Conservation (phyloP, 179 eudicot genomes). For the Pouteria campechiana region DNA sequence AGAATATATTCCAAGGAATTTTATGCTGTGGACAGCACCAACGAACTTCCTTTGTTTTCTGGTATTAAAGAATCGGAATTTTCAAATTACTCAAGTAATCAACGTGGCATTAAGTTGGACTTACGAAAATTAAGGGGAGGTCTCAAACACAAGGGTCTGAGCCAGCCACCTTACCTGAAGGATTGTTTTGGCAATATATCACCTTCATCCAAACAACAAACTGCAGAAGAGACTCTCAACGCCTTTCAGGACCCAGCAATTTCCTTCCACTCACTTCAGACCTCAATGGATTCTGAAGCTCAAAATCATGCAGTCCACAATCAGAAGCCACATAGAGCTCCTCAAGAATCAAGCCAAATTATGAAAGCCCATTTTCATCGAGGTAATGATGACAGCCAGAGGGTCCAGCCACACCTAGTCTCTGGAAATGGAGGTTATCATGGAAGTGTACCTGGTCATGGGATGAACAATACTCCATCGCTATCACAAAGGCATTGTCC, state of each 20-base stretch:
- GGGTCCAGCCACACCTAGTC: slow-evolving; percentile 22
- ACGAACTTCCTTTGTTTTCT: slow-evolving; percentile 5
- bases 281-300: slow-evolving; percentile 3
- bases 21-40: background rate
- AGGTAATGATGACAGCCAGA: slow-evolving; percentile 35
- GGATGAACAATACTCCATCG: slow-evolving; percentile 43
- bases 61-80: slow-evolving; percentile 10
- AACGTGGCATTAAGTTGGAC: slow-evolving; percentile 31
- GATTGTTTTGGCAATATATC: slow-evolving; percentile 16
- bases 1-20: slow-evolving; percentile 4
- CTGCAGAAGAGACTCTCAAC: slow-evolving; percentile 15
- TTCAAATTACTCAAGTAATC: slow-evolving; percentile 17
- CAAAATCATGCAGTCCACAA: slow-evolving; percentile 7
- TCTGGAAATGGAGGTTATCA: slow-evolving; percentile 11
- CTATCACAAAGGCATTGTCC: slow-evolving; percentile 14
- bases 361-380: slow-evolving; percentile 22
- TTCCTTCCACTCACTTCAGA: slow-evolving; percentile 10
- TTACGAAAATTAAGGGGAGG: slow-evolving; percentile 56
- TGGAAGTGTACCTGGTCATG: slow-evolving; percentile 46
- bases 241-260: slow-evolving; percentile 4
- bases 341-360: slow-evolving; percentile 8
- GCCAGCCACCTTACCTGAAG: slow-evolving; percentile 25
- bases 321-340: slow-evolving; percentile 10
- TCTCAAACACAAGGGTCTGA: slow-evolving; percentile 37
- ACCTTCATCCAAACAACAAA: slow-evolving; percentile 16